These are phyloP conservation scores for Phytophthora lateralis DNA, from an alignment of 352 stramenopile genomes.

Conservation along the genomic window DNA sequence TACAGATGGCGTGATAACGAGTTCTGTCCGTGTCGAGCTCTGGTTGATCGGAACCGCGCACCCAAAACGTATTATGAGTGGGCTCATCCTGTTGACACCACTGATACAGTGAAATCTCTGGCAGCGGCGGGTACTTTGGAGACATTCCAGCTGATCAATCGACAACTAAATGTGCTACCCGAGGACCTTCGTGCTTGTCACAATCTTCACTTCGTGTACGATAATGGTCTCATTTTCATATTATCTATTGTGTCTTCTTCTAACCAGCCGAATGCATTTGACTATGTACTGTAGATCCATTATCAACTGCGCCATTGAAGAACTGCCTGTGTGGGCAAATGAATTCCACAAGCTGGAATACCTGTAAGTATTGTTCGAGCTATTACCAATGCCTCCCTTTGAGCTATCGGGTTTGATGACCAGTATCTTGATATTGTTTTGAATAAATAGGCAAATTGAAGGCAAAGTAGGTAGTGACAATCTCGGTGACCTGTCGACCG, in stretches of 20 bases:
- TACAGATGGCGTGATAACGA: constrained; percentile 25
- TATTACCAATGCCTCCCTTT: not conserved
- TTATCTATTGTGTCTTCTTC: not conserved
- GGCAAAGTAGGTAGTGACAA: constrained; percentile 34
- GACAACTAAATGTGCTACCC: constrained; percentile 23
- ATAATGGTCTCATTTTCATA: not conserved
- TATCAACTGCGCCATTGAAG: constrained; percentile 38
- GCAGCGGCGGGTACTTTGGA: constrained; percentile 32
- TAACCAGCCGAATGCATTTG: not conserved
- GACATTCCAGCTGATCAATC: constrained; percentile 45
- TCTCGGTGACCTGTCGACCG: constrained; percentile 18
- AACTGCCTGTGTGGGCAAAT: constrained; percentile 37
- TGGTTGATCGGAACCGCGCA: constrained; percentile 35
- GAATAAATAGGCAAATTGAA: constrained; percentile 46
- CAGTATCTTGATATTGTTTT: not conserved
- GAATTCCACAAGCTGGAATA: constrained; percentile 44
- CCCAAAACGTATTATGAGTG: constrained; percentile 45
- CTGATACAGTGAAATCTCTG: constrained; percentile 24
- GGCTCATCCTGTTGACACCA: constrained; percentile 35
- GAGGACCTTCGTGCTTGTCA: constrained; percentile 36
- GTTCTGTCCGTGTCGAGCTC: constrained; percentile 39
- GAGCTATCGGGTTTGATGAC: not conserved
- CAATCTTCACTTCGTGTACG: constrained; percentile 46
- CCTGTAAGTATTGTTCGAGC: constrained; percentile 29
- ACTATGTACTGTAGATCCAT: constrained; percentile 25